These are phyloP conservation scores for Limonium bicolor DNA, from an alignment of 148 eudicot genomes.

Conservation along the genomic window DNA sequence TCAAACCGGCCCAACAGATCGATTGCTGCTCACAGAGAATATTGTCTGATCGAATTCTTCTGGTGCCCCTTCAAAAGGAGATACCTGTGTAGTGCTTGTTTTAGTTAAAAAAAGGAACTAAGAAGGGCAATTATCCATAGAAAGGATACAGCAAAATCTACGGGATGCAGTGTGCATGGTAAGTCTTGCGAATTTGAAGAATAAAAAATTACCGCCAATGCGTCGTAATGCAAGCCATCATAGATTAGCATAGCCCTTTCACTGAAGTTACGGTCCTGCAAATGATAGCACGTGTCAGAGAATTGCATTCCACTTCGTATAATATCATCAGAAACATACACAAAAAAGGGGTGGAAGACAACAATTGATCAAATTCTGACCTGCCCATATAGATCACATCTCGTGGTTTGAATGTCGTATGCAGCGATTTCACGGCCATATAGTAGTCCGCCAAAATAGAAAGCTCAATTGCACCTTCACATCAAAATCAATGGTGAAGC, in stretches of 20 bases:
- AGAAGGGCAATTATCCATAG: too few species aligned
- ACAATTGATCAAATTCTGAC: conserved; percentile 19
- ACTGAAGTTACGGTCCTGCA: conserved; percentile 57
- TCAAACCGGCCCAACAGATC: conserved; percentile 62
- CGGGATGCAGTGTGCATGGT: too few species aligned
- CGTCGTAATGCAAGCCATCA: conserved; percentile 97
- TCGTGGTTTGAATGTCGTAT: conserved; percentile 82
- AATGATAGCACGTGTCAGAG: conserved; percentile 2
- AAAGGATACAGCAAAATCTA: too few species aligned
- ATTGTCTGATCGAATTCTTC: conserved; percentile 94
- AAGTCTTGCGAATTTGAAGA: too few species aligned
- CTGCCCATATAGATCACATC: conserved; percentile 99
- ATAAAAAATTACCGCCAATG: conserved; percentile 91
- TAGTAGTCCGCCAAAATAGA: conserved; percentile 72
- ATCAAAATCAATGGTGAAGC: too few species aligned
- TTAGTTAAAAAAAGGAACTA: too few species aligned
- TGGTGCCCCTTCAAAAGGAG: conserved; percentile 78
- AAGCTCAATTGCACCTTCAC: conserved; percentile 87
- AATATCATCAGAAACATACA: too few species aligned
- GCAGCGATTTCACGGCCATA: conserved; percentile 93
- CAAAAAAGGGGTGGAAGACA: too few species aligned
- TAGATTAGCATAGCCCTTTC: conserved; percentile 93
- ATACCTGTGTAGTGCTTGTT: conserved; percentile 62
- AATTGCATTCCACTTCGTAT: too few species aligned
- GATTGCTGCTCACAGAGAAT: conserved; percentile 36